Base-by-base conservation (phyloP, 768 basidiomycete genomes). In the Plicaturopsis crispa region DNA sequence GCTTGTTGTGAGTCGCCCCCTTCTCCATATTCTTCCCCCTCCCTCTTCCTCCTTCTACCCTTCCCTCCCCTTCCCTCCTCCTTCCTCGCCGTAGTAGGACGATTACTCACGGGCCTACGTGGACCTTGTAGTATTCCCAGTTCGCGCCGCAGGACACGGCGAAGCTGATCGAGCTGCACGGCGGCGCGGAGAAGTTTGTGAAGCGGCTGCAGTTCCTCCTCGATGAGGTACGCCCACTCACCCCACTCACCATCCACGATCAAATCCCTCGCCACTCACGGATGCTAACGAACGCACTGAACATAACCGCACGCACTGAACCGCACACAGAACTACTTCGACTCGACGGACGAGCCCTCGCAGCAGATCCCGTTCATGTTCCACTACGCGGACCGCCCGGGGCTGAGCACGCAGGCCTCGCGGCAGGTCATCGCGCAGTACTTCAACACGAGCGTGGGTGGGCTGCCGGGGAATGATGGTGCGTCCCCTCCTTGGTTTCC, bases 281-380 rank as follows among this genome's bases (percentile, higher is more conserved):
- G n/a, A n/a, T n/a, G n/a, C n/a, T n/a, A n/a, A n/a, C n/a, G n/a
- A n/a, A n/a, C n/a, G n/a, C n/a, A n/a, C n/a, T n/a, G n/a, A n/a
- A n/a, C n/a, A n/a, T n/a, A n/a, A n/a, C n/a, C 11, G 10, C 30
- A 6, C 35, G 16, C 30, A 4, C 32, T 19, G 13, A 18, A 16
- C 24, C 33, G 4, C 30, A 36, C 17, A 14, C 35, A 79, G 70
- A 61, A 63, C 28, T 81, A 77, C 53, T 80, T 80, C 44, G 78
- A 80, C 41, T 61, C 66, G 0, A 78, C 77, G 6, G 66, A 81
- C 48, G 79, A 81, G 47, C 78, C 78, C 1, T 78, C 77, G 3
- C 75, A 78, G 46, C 76, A 79, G 46, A 80, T 81, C 47, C 78
- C 78, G 1, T 78, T 69, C 54, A 80, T 80, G 78, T 80, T 79